Evolutionary conservation across 1,284 basidiomycete genomes (phyloP).

Genomic region (Anthracocystis setariae): DNA sequence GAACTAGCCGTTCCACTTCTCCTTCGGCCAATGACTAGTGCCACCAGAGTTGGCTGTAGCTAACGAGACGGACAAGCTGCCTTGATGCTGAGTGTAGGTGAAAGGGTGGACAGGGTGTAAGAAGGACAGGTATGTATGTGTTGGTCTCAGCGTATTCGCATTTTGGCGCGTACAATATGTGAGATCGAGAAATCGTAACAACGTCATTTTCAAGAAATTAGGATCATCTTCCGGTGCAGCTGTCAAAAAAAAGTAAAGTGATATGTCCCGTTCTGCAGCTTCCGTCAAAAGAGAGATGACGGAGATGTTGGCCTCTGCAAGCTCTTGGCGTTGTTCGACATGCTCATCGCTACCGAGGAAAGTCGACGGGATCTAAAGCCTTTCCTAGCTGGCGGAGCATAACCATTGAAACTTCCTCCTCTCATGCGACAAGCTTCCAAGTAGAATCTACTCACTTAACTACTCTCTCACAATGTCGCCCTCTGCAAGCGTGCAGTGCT

Average conservation of each 20-base stretch:
- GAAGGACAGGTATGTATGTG: background rate
- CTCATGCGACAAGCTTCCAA: slow-evolving; percentile 2
- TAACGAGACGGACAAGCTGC: background rate
- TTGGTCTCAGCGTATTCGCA: background rate
- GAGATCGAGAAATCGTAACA: no score
- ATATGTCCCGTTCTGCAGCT: slow-evolving; percentile 24
- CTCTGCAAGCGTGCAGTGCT: background rate
- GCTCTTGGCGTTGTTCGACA: background rate
- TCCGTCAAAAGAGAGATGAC: no score
- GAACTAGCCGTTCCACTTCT: no score
- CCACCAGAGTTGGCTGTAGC: background rate
- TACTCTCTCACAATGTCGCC: background rate
- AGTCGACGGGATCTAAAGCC: no score
- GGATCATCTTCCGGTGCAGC: no score
- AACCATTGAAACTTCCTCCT: background rate
- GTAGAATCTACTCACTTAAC: slow-evolving; percentile 29
- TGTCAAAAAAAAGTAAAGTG: slow-evolving; percentile 24
- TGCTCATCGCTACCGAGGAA: no score
- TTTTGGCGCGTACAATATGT: no score
- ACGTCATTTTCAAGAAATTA: no score
- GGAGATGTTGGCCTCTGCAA: no score
- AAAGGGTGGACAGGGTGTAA: background rate
- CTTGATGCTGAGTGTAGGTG: background rate
- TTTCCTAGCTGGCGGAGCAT: slow-evolving; percentile 20
- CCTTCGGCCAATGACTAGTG: background rate